These are phyloP conservation scores for Pseudogymnoascus sp. DNA, from an alignment of 2,329 filamentous ascomycete species.

Conservation along the genomic window DNA sequence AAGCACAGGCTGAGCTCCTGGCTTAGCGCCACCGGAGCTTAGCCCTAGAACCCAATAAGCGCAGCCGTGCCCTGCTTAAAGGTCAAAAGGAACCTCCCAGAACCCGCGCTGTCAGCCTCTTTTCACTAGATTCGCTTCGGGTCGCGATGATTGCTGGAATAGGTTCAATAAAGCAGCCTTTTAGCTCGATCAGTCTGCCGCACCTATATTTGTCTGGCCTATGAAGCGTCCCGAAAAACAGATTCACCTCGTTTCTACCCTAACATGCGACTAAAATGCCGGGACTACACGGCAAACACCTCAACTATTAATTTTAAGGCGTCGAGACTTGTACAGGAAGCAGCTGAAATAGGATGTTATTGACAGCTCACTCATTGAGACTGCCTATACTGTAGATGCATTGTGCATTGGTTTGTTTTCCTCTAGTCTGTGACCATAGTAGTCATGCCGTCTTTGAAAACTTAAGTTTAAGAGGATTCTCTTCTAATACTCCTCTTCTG, in stretches of 20 bases:
- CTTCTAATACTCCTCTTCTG: background rate
- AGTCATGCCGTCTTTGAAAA: background rate
- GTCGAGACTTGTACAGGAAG: background rate
- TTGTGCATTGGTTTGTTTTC: background rate
- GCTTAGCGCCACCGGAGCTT: too few species aligned
- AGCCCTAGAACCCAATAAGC: background rate
- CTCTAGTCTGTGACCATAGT: background rate
- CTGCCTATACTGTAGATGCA: background rate
- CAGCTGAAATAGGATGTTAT: background rate
- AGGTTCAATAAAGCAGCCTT: background rate
- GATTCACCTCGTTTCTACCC: background rate
- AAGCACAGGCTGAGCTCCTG: background rate
- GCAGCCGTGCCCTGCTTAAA: background rate
- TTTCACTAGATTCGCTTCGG: background rate
- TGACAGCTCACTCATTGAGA: background rate
- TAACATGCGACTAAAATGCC: background rate
- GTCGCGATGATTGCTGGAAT: background rate
- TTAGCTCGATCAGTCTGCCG: background rate
- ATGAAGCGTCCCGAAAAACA: background rate
- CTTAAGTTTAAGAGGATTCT: background rate
- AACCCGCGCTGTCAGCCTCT: background rate
- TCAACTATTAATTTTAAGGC: constrained; percentile 1
- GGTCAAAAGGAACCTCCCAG: background rate
- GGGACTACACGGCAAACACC: background rate
- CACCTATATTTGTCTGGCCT: background rate